A percentile compares a stretch with the other conserved stretches of the same genome.
phyloP scores from a whole-genome alignment of 1,139 yeast species.

The Ogataea hybrid region DNA sequence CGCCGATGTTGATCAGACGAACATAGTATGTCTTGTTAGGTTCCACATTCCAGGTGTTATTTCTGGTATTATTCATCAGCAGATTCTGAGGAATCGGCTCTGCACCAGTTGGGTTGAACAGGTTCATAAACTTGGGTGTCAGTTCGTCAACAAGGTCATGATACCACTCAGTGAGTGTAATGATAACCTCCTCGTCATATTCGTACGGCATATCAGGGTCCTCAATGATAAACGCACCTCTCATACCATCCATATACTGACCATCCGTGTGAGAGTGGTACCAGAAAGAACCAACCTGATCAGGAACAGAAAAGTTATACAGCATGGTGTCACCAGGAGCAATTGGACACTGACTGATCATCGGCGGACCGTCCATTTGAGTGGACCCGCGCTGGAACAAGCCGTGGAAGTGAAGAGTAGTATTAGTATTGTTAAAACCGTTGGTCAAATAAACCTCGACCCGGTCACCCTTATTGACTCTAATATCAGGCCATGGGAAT shows the following conservation, averaged over 20 bases:
- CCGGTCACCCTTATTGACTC: slow-evolving; percentile 75
- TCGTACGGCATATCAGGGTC: slow-evolving; percentile 50
- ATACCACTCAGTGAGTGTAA: slow-evolving; percentile 82
- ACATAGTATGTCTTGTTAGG: slow-evolving; percentile 80
- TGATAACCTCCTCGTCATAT: slow-evolving; percentile 72
- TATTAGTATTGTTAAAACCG: slow-evolving; percentile 61
- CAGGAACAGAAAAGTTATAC: slow-evolving; percentile 77
- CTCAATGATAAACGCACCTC: slow-evolving; percentile 73
- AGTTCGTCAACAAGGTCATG: slow-evolving; percentile 59
- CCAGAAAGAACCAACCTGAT: slow-evolving; percentile 91
- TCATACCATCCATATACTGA: slow-evolving; percentile 90
- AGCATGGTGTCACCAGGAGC: slow-evolving; percentile 67
- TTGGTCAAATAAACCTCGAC: slow-evolving; percentile 67
- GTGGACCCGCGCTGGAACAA: slow-evolving; percentile 71
- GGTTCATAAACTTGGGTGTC: slow-evolving; percentile 53
- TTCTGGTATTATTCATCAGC: slow-evolving; percentile 75
- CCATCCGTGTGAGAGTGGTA: slow-evolving; percentile 87
- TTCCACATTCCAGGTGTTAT: slow-evolving; percentile 65
- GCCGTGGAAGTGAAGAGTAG: slow-evolving; percentile 91
- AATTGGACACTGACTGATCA: slow-evolving; percentile 85
- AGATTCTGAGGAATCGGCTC: slow-evolving; percentile 88
- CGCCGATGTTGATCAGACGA: slow-evolving; percentile 78
- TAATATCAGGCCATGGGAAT: slow-evolving; percentile 83
- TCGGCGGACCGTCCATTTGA: slow-evolving; percentile 87
- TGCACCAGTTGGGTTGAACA: slow-evolving; percentile 93